Evolutionary conservation across 1,284 basidiomycete species (phyloP), one percentile per base, ranked within the genome.

Genomic region (Cryptococcus sp.): DNA sequence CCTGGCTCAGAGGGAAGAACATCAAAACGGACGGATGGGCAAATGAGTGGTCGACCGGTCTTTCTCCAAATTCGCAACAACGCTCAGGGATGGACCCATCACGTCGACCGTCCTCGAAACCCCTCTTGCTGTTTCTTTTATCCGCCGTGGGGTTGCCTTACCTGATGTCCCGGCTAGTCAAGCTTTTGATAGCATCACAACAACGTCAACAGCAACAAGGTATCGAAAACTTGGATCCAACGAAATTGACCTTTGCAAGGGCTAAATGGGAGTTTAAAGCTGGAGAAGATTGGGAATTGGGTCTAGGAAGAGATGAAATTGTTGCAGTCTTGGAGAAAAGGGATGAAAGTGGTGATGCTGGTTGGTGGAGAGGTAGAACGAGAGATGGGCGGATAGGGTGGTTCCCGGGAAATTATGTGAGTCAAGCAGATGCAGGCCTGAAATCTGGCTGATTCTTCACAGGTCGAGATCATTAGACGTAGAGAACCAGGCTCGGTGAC

Each of bases 321-420:
- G 88, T 98, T 2, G 96, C 96, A 2, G 85, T 99, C 46, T 83
- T 94, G 74, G 88, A 83, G 45, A 88, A 87, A 70, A 74, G 87
- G 55, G 86, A 90, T 59, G 84, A 87, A 62, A 85, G 86, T n/a
- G 85, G 85, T 46, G 82, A 86, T 22, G 82, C 81, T 14, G 91
- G 92, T 45, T 99, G 96, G 94, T 98, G 93, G 92, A 86, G 86
- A 70, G 94, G 94, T 0, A 79, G 94, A 47, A 94, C 90, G 55
- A 81, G 94, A 53, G 93, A 98, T 63, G 96, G 94, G 0, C 81
- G 87, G 57, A 86, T 91, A 61, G 94, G 94, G 0, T 99, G 92
- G 92, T 97, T 99, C 82, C 94, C 94, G 1, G 83, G 81, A 59
- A 93, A 88, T 63, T 93, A 86, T 81, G 89, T 91, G 60, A 59